Evolutionary conservation across 2,329 filamentous ascomycete species (phyloP), one percentile per base, ranked within the genome.

Genomic region (Anisogramma anomala): DNA sequence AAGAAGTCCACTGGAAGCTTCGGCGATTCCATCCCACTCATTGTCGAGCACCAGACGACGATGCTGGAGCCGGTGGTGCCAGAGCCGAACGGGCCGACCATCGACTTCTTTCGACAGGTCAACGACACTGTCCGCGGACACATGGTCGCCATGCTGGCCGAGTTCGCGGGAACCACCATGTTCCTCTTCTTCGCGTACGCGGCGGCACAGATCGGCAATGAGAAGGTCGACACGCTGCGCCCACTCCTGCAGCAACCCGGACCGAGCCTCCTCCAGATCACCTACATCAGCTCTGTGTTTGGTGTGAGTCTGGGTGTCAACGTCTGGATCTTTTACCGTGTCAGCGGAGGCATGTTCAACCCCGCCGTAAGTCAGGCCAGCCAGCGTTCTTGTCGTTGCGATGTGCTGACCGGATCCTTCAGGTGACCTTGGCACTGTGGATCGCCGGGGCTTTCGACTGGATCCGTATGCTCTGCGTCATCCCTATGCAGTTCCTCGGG

Each of bases 401-500:
- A 2, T 15, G 5, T 15, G 18, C 1, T 11, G 2, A 10, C 0
- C 3, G 5, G 4, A 10, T 3, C 10, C 5, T 3, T 10, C 5
- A 45, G 43, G 67, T 69, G 14, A 76, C 77, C 0, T 56, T 81
- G 1, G 74, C 68, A 1, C 66, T 82, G 9, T 65, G 68, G 14
- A 61, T 81, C 2, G 68, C 73, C 31, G 72, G 74, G 1, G 73
- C 71, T 3, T 62, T 81, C 30, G 63, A 64, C 14, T 64, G 66
- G 15, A 18, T 72, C 2, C 71, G 76, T 6, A 71, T 66, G 4
- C 44, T 66, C 1, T 51, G 73, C 1, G 64, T 80, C 34, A 58
- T 79, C 36, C 57, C 67, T 3, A 67, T 72, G 1, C 79, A 83
- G 52, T 52, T 82, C 9, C 51, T 76, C 1, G 78, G 62, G 3